A percentile compares a stretch with the other conserved stretches of the same genome.
phyloP scores from a whole-genome alignment of 1,284 basidiomycete species.

The Testicularia cyperi region DNA sequence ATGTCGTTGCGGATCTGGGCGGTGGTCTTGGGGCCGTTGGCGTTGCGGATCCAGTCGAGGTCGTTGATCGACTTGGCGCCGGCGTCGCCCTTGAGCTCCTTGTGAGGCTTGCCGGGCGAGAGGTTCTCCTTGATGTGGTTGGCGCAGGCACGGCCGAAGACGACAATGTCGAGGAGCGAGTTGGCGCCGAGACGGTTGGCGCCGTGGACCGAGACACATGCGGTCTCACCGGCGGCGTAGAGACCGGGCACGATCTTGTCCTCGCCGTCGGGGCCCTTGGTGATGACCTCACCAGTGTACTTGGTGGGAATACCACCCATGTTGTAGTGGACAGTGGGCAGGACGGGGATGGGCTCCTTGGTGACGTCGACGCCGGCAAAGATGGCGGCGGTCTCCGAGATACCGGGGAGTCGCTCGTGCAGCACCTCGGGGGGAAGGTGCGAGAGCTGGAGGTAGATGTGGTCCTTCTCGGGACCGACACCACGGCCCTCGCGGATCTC shows the following conservation, averaged over 20 bases:
- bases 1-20: conserved; percentile 88
- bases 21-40: conserved; percentile 77
- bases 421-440: conserved; percentile 95
- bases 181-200: conserved; percentile 99
- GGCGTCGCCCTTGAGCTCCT: conserved; percentile 81
- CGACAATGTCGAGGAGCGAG: conserved; percentile 97
- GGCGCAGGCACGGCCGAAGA: conserved; percentile 97
- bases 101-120: conserved; percentile 87
- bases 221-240: conserved; percentile 98
- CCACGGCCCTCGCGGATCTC: conserved; percentile 99
- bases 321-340: conserved; percentile 60
- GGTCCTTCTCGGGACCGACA: conserved; percentile 98
- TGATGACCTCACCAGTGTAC: conserved; percentile 96
- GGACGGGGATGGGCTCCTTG: conserved; percentile 82
- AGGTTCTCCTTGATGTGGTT: conserved; percentile 94
- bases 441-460: conserved; percentile 94
- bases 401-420: conserved; percentile 96
- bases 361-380: conserved; percentile 99
- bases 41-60: conserved; percentile 81
- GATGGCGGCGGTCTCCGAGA: conserved; percentile 98
- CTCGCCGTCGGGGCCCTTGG: conserved; percentile 67
- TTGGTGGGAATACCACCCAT: conserved; percentile 99
- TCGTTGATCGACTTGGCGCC: conserved; percentile 84
- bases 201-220: conserved; percentile 98
- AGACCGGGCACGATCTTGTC: conserved; percentile 95